These are phyloP conservation scores for Pseudoscleropodium purum DNA, from an alignment of 225 moss, liverwort and hornwort species.

Conservation along the genomic window DNA sequence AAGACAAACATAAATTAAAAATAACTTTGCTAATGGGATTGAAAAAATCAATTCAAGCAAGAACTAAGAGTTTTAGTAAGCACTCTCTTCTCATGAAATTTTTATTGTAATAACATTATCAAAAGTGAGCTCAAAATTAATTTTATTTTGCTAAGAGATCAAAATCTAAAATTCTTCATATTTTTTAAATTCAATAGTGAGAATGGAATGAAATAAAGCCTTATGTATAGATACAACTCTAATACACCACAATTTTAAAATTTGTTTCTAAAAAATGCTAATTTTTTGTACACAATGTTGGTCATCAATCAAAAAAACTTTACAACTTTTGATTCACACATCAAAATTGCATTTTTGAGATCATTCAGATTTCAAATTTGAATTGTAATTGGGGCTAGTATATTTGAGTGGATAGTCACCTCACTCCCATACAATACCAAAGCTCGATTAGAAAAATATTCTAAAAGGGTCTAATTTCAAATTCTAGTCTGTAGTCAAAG, in stretches of 20 bases:
- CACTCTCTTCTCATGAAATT: too few relatives aligned
- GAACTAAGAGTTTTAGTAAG: not conserved
- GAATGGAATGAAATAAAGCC: not conserved
- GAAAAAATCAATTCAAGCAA: not conserved
- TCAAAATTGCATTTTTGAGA: not conserved
- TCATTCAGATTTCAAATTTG: too few relatives aligned
- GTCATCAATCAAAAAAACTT: not conserved
- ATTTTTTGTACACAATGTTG: not conserved
- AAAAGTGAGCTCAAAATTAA: not conserved
- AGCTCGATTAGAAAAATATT: not conserved
- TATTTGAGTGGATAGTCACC: not conserved
- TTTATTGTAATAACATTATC: too few relatives aligned
- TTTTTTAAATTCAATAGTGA: not conserved
- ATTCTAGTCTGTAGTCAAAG: not conserved
- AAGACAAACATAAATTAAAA: not conserved
- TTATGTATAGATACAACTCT: not conserved
- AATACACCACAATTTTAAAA: too few relatives aligned
- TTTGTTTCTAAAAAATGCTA: too few relatives aligned
- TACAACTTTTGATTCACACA: not conserved
- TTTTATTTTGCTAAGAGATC: not conserved
- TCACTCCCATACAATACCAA: not conserved
- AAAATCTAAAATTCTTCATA: not conserved
- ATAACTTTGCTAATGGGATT: not conserved
- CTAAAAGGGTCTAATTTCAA: rapidly evolving
- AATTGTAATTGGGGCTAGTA: not conserved